Conservation (phyloP, 805 yeast species). For the Clavispora vitiphila region DNA sequence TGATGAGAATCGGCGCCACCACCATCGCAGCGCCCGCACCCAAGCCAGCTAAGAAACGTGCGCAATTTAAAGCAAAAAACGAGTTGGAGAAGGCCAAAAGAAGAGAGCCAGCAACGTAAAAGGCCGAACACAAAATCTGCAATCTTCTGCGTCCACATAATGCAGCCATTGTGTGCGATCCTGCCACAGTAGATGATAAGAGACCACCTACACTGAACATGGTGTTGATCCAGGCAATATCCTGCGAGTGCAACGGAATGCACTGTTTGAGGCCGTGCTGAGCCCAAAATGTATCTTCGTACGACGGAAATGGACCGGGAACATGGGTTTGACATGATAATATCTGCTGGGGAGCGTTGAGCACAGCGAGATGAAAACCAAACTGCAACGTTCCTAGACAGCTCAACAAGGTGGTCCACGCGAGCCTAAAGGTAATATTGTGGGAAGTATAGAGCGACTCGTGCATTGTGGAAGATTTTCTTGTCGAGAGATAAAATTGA, state of each 20-base stretch:
- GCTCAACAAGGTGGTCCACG: constrained; percentile 32
- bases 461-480: constrained; percentile 2
- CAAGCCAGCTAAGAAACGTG: constrained; percentile 32
- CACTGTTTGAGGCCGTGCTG: constrained; percentile 21
- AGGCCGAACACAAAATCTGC: constrained; percentile 12
- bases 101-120: constrained; percentile 25
- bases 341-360: constrained; percentile 30
- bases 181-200: constrained; percentile 25
- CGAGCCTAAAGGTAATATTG: constrained; percentile 24
- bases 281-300: constrained; percentile 26
- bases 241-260: constrained; percentile 21
- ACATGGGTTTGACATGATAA: constrained; percentile 22
- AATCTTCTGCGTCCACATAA: constrained; percentile 22
- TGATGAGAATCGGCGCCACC: constrained; percentile 37
- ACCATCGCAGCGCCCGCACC: constrained; percentile 38
- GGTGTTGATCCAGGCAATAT: constrained; percentile 26
- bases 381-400: constrained; percentile 35
- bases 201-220: constrained; percentile 35
- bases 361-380: constrained; percentile 36
- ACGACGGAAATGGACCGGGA: constrained; percentile 9
- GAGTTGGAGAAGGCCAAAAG: constrained; percentile 23
- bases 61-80: constrained; percentile 18
- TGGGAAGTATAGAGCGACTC: constrained; percentile 6
- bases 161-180: constrained; percentile 20
- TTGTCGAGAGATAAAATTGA: not conserved